Base-by-base conservation (phyloP, 805 yeast genomes). In the Candida germanica region DNA sequence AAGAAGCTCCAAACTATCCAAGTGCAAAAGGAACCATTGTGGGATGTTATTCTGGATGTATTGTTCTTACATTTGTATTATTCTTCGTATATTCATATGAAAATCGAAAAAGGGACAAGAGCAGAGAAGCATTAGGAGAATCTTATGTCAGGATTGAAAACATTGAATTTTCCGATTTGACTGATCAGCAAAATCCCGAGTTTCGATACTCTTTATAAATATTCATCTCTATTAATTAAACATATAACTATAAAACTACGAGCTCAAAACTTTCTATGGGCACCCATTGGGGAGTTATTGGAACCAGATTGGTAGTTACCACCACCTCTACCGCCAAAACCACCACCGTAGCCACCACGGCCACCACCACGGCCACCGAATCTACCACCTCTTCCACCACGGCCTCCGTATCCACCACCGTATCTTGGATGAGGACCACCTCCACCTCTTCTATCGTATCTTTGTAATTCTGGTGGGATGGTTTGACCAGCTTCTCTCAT, bases 401-500 rank as follows among this genome's bases (percentile, higher is more conserved):
- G 72, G 50, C 70, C 63, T 49, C 83, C 80, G 49, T 87, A 79
- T 39, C 64, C 46, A 49, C 83, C 81, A 42, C 64, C 58, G 40
- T 72, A 72, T 47, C 65, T 68, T 58, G 70, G 61, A 43, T 67
- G 65, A 49, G 66, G 74, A 39, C 80, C 73, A 44, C 86, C 85
- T 58, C 82, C 80, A 52, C 83, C 87, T 56, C 69, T 64, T 60
- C 70, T 65, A 54, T 67, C 73, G 69, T 79, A 80, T 59, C 78
- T 80, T 58, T 74, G 73, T 54, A 93, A 75, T 58, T 79, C 87
- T 36, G 82, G 83, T 48, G 95, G 94, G 51, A 93, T 69, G 42
- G 77, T 75, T 69, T 93, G 98, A 60, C 91, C 84, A 48, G 98
- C 98, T 75, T 93, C 98, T 64, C 81, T 79, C 75, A 93, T 75